phyloP scores from a whole-genome alignment of 2,329 filamentous ascomycete species.

The Malbranchea zuffiana region DNA sequence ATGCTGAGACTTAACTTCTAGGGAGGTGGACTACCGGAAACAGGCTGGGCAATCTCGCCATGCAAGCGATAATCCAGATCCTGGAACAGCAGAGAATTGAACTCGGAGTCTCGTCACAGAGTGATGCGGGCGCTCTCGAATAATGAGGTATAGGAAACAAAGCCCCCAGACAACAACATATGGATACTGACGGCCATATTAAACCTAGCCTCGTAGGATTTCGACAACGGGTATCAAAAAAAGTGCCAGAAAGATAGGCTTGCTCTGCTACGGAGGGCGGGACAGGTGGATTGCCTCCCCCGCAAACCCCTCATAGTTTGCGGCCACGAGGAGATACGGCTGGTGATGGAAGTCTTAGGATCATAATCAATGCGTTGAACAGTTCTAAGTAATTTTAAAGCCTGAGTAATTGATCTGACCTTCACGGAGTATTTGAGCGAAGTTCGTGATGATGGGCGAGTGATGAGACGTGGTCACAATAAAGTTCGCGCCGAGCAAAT shows the following conservation, averaged over 20 bases:
- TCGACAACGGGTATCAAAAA: too few relatives aligned
- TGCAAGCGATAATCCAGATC: slow-evolving; percentile 14
- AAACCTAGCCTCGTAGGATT: too few relatives aligned
- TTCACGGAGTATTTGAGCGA: neutral
- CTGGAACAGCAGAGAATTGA: neutral
- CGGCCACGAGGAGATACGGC: neutral
- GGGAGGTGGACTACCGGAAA: slow-evolving; percentile 18
- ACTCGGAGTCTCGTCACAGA: too few relatives aligned
- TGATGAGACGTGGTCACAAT: slow-evolving; percentile 2
- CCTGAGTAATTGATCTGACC: neutral
- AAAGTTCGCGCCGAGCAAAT: slow-evolving; percentile 3
- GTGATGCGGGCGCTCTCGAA: too few relatives aligned
- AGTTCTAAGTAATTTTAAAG: neutral
- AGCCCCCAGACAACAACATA: too few relatives aligned
- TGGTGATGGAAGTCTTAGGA: neutral
- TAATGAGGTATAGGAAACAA: too few relatives aligned
- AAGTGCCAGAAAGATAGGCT: too few relatives aligned
- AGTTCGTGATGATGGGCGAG: neutral
- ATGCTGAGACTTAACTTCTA: slow-evolving; percentile 12
- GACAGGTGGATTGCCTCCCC: neutral
- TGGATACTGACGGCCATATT: too few relatives aligned
- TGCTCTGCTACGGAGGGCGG: too few relatives aligned
- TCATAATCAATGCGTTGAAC: neutral
- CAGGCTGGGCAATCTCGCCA: slow-evolving; percentile 18
- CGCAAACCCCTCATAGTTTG: neutral